Conservation (phyloP, 306 rosid genomes). For the Sicyos edulis region DNA sequence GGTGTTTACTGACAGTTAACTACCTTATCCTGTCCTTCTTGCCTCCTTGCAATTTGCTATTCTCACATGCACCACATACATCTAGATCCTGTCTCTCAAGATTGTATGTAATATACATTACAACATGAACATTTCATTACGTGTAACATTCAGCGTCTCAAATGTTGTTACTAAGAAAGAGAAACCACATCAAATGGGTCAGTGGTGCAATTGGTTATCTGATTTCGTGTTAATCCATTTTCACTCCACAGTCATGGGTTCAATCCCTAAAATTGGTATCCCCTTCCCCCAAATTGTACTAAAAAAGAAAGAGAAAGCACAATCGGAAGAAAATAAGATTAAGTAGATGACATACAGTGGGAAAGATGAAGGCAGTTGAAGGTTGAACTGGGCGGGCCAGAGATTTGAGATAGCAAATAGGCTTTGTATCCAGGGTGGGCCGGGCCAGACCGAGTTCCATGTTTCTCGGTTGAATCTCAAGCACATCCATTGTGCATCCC, state of each 20-base stretch:
- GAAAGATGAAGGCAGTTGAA: constrained; percentile 7
- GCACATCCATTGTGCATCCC: not conserved
- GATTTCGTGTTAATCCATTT: too few relatives aligned
- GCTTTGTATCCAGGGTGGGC: not conserved
- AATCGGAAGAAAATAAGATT: not conserved
- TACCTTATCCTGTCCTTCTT: constrained; percentile 15
- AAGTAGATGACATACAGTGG: not conserved
- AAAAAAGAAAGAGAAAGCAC: not conserved
- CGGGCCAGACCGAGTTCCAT: not conserved
- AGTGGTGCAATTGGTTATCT: too few relatives aligned
- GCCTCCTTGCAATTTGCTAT: constrained; percentile 19
- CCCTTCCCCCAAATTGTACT: too few relatives aligned
- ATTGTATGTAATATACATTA: not conserved
- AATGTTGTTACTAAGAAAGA: not conserved
- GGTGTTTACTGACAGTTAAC: too few relatives aligned
- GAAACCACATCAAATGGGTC: too few relatives aligned
- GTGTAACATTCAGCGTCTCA: constrained; percentile 6
- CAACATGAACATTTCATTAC: constrained; percentile 9
- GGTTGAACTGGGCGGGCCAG: constrained; percentile 15
- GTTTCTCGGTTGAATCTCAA: constrained; percentile 3
- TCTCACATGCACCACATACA: constrained; percentile 1
- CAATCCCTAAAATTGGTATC: too few relatives aligned
- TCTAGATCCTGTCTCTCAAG: constrained; percentile 11
- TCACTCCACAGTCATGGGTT: too few relatives aligned
- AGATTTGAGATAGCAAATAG: constrained; percentile 9